Conservation (phyloP, 1,284 basidiomycete genomes). For the Cutaneotrichosporon sp. region DNA sequence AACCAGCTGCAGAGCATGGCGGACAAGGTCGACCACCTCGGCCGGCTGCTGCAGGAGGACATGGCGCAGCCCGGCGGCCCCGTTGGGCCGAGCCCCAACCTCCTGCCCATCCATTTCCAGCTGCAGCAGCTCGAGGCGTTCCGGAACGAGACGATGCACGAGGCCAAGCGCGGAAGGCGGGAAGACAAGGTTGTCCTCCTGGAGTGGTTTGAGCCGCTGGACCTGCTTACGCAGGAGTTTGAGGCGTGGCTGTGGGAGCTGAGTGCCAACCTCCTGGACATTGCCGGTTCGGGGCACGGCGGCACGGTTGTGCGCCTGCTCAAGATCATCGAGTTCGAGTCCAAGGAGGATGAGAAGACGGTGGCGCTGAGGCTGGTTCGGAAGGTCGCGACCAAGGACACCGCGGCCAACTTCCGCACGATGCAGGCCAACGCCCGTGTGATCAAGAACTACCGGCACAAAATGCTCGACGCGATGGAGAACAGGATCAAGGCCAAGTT, state of each 20-base stretch:
- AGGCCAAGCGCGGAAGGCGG: slow-evolving; percentile 74
- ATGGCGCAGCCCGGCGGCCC: slow-evolving; percentile 58
- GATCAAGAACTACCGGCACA: slow-evolving; percentile 93
- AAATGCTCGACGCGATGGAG: slow-evolving; percentile 74
- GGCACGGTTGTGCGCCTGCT: slow-evolving; percentile 84
- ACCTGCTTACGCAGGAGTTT: slow-evolving; percentile 73
- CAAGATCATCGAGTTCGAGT: slow-evolving; percentile 92
- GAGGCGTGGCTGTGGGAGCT: slow-evolving; percentile 81
- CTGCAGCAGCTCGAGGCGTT: slow-evolving; percentile 85
- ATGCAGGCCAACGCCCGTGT: slow-evolving; percentile 88
- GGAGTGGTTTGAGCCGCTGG: slow-evolving; percentile 83
- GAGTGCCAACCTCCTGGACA: slow-evolving; percentile 68
- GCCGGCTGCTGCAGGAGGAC: slow-evolving; percentile 71
- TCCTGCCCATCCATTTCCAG: slow-evolving; percentile 85
- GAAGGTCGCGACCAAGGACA: slow-evolving; percentile 81
- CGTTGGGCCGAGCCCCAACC: slow-evolving; percentile 75
- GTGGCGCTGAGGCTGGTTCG: slow-evolving; percentile 90
- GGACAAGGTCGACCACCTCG: slow-evolving; percentile 70
- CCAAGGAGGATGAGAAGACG: slow-evolving; percentile 89
- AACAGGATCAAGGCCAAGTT: slow-evolving; percentile 73
- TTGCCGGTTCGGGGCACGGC: slow-evolving; percentile 72
- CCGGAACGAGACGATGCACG: slow-evolving; percentile 86
- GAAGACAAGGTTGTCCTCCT: slow-evolving; percentile 59
- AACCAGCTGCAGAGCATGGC: slow-evolving; percentile 87
- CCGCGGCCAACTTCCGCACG: slow-evolving; percentile 82